Evolutionary conservation across 176 grass and related monocot genomes (phyloP).

Genomic region (Ensete glaucum): DNA sequence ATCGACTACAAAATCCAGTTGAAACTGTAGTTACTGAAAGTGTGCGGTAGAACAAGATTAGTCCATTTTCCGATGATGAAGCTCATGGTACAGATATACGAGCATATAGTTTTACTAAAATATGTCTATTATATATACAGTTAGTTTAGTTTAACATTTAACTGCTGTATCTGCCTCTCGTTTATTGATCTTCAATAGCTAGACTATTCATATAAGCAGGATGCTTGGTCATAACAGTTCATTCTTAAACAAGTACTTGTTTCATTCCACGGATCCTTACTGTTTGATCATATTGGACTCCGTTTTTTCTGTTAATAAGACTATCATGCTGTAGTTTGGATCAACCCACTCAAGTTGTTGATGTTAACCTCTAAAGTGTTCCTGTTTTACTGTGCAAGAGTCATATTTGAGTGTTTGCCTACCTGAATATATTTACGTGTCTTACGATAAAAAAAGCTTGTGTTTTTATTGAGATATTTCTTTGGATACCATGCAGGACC

Average conservation of each 20-base stretch:
- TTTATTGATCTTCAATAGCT: neutral
- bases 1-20: slow-evolving; percentile 10
- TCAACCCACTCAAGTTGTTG: no score
- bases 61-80: neutral
- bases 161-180: neutral
- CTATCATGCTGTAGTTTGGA: no score
- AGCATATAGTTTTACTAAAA: neutral
- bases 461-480: no score
- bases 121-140: neutral
- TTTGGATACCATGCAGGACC: no score
- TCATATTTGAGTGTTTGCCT: no score
- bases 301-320: no score
- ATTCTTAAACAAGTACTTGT: no score
- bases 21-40: slow-evolving; percentile 4
- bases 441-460: no score
- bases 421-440: no score
- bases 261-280: neutral
- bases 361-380: no score
- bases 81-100: neutral
- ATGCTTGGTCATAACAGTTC: neutral
- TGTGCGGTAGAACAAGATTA: neutral
- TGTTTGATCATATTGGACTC: neutral
- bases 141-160: neutral
- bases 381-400: no score
- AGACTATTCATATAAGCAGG: neutral